Evolutionary conservation across 345 rosid genomes (phyloP).

Genomic region (Eucalyptus polybractea): DNA sequence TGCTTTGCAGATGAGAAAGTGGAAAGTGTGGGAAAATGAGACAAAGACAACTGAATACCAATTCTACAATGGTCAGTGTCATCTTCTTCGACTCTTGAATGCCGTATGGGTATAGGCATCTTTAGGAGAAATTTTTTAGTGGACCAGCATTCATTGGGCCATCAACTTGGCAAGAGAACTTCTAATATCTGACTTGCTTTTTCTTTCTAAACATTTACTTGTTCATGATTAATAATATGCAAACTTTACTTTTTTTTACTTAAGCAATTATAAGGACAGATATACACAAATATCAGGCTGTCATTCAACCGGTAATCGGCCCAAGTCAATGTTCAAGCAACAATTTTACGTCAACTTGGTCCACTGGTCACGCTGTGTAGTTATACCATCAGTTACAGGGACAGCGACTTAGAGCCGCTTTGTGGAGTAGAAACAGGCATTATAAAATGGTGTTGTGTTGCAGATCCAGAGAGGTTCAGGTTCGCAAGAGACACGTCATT

Average conservation of each 20-base stretch:
- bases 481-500: constrained; percentile 92
- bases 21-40: constrained; percentile 92
- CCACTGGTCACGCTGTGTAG: not conserved
- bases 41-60: constrained; percentile 70
- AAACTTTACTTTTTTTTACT: not conserved
- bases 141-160: not conserved
- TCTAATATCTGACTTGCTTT: not conserved
- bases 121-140: not conserved
- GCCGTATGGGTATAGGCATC: not conserved
- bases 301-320: not conserved
- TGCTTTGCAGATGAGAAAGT: constrained; percentile 58
- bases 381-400: not conserved
- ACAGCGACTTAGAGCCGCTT: not conserved
- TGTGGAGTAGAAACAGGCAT: not conserved
- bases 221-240: not conserved
- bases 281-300: not conserved
- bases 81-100: not conserved
- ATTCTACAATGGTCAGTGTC: constrained; percentile 29
- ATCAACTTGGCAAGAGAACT: not conserved
- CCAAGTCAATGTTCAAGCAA: not conserved
- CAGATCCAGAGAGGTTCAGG: constrained; percentile 96
- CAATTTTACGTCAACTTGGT: not conserved
- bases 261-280: not conserved
- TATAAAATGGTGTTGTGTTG: not conserved
- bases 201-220: not conserved